Percentiles rank a stretch among this genome's conserved stretches.
phyloP scores from a whole-genome alignment of 176 grass and related monocot genomes.

The Zea luxurians region DNA sequence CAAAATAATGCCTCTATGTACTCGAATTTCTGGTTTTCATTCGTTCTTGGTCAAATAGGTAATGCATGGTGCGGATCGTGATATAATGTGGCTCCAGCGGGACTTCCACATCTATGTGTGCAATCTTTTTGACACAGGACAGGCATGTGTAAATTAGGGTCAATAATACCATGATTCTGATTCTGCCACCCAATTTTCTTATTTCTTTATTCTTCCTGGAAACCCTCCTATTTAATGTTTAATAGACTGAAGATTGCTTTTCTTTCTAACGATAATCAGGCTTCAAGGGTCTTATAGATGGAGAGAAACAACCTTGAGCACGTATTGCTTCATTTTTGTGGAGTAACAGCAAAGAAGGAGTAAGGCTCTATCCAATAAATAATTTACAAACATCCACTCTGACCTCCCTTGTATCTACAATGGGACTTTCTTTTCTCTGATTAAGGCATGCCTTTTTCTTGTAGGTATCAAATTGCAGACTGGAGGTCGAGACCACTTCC shows the following conservation, averaged over 20 bases:
- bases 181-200: slow-evolving; percentile 8
- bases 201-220: slow-evolving; percentile 29
- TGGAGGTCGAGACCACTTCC: slow-evolving; percentile 89
- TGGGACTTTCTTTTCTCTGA: slow-evolving; percentile 38
- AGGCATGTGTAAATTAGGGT: slow-evolving; percentile 53
- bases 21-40: slow-evolving; percentile 34
- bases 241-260: slow-evolving; percentile 23
- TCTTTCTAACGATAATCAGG: slow-evolving; percentile 51
- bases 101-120: slow-evolving; percentile 91
- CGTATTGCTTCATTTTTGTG: slow-evolving; percentile 84
- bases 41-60: slow-evolving; percentile 55
- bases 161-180: not conserved
- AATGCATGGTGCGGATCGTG: slow-evolving; percentile 96
- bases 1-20: slow-evolving; percentile 20
- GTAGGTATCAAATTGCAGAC: slow-evolving; percentile 95
- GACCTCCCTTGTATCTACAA: slow-evolving; percentile 26
- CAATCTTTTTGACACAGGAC: slow-evolving; percentile 98
- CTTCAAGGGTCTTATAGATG: slow-evolving; percentile 85
- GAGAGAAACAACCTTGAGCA: slow-evolving; percentile 91
- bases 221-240: slow-evolving; percentile 27
- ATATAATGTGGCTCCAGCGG: slow-evolving; percentile 89
- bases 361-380: slow-evolving; percentile 35
- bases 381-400: slow-evolving; percentile 1
- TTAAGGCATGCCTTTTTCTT: slow-evolving; percentile 38
- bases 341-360: slow-evolving; percentile 87